Evolutionary conservation across 768 basidiomycete species (phyloP), one percentile per base, ranked within the genome.

Genomic region (Termitomyces sp.): DNA sequence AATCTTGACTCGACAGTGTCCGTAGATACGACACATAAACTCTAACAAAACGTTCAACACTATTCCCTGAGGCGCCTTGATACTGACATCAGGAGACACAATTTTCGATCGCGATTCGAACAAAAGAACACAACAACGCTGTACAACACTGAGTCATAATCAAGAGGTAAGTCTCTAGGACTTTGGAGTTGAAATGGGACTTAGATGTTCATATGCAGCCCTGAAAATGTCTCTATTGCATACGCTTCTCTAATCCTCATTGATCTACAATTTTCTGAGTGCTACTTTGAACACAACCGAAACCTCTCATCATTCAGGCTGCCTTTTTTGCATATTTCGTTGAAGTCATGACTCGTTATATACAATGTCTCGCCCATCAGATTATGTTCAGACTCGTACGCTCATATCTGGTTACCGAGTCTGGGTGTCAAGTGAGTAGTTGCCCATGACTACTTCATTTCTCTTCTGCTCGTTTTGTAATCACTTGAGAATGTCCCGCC

Each of bases 401-500:
- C 29, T 31, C 53, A 40, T 31, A 31, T 40, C 37, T 29, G 15
- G 10, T 20, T 17, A 40, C 12, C 47, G 11, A 29, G 20, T 38
- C 48, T 32, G 31, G 48, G 25, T 38, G 12, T 25, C 36, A 38
- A 38, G 31, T 8, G 32, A 14, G 11, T n/a, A 15, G 49, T 50
- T 50, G n/a, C 17, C 5, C 14, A 37, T 15, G 9, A 17, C 37
- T 53, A 8, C 15, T 9, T 15, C 17, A 11, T 10, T 38, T 37
- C 10, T 15, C 9, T 7, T 14, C 17, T 36, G 7, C 14, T 37
- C 9, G 14, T 36, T 32, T 20, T 57, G 5, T 11, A 17, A 20
- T 77, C 5, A 67, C 5, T 34, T 5, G 5, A 78, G 2, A 73
- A 76, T 0, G 76, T 78, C 0, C 9, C 79, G 40, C 10, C 29